Evolutionary conservation across 768 basidiomycete species (phyloP), one percentile per base, ranked within the genome.

Genomic region (Boletus sp.): DNA sequence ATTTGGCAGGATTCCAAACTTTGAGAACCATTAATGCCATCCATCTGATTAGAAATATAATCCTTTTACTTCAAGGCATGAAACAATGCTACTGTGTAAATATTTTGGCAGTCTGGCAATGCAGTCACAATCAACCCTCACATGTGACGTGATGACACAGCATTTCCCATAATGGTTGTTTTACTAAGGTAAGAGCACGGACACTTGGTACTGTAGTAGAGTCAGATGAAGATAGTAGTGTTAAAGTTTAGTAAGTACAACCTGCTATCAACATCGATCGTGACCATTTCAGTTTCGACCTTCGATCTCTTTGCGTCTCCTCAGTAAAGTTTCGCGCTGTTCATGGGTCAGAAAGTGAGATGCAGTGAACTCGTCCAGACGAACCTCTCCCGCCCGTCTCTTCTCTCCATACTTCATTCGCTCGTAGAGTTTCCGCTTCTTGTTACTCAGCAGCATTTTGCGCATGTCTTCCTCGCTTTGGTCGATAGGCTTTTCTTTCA

Each of bases 381-480:
- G 62, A 69, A 94, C 94, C 88, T 96, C 91, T 25, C 79, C 74
- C 14, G 78, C 77, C 56, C 85, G 85, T 73, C 87, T 90, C 69
- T 81, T 79, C 68, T 95, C 82, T 60, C 86, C 85, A 68, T 90
- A 83, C 74, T 93, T 92, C 83, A 97, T 90, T 74, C 88, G 88
- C 72, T 93, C 92, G 70, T 95, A 96, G 63, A 97, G 72, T 73
- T 95, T 95, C 63, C 85, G 82, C 71, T 96, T 88, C 75, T 90
- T 93, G 72, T 92, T 93, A 76, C 91, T 96, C 86, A 97, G 87
- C 83, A 98, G 80, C 86, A 98, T 96, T 80, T 95, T 96, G 73
- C 90, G 88, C 88, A 96, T 91, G 67, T 95, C 89, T 64, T 84
- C 78, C 68, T 93, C 91, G 19, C 64, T 43, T 59, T 62, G 32